A percentile compares a stretch with the other conserved stretches of the same genome.
Conservation (phyloP, 352 stramenopile species). For the Pythium aquatile region DNA sequence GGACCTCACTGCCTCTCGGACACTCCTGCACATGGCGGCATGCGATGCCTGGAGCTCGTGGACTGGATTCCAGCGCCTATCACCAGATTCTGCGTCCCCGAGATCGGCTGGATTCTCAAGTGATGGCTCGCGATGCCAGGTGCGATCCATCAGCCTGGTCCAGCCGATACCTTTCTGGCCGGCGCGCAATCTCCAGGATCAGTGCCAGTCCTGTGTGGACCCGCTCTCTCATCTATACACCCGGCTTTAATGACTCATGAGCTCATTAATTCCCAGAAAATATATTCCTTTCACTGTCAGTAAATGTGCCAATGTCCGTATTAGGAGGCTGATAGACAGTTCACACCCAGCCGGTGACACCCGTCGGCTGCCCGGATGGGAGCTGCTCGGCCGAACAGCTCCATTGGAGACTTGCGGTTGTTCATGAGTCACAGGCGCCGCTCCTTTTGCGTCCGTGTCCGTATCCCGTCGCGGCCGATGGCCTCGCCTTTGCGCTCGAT, state of each 20-base stretch:
- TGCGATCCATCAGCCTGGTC: slow-evolving; percentile 1
- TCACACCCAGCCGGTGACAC: slow-evolving; percentile 2
- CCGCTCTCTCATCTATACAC: slow-evolving; percentile 6
- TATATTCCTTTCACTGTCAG: neutral
- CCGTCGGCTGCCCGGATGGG: neutral
- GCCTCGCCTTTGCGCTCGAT: slow-evolving; percentile 1
- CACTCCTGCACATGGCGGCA: neutral
- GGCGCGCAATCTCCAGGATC: neutral
- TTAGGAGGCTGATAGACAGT: slow-evolving; percentile 17
- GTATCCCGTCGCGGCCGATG: slow-evolving; percentile 1
- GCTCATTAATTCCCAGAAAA: too few relatives aligned
- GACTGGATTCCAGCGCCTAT: neutral
- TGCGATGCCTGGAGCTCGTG: neutral
- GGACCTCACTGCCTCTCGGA: neutral
- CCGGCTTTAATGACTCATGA: slow-evolving; percentile 3
- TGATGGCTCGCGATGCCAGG: neutral
- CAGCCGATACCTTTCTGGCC: neutral
- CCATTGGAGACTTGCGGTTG: slow-evolving; percentile 1
- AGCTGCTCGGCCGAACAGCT: slow-evolving; percentile 2
- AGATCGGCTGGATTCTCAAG: neutral
- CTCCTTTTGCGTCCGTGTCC: slow-evolving; percentile 1
- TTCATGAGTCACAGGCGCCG: slow-evolving; percentile 1
- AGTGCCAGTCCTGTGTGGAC: slow-evolving; percentile 1
- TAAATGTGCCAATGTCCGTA: slow-evolving; percentile 1
- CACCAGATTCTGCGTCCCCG: neutral